Evolutionary conservation across 2,329 filamentous ascomycete genomes (phyloP).

Genomic region (Fusarium hainanense): DNA sequence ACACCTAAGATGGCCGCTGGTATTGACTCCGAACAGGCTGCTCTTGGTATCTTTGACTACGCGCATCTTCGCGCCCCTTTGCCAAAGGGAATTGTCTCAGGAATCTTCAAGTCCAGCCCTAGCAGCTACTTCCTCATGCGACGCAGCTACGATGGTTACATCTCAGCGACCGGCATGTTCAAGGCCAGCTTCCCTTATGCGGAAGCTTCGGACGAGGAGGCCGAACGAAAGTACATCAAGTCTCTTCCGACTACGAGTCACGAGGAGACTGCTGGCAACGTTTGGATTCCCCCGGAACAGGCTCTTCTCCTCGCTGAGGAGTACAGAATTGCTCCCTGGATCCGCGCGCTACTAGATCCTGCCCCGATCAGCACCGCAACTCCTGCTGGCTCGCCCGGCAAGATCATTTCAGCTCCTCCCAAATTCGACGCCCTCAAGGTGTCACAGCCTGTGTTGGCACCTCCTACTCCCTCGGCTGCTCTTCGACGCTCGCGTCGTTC

Average conservation of each 20-base stretch:
- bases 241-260: slow-evolving; percentile 80
- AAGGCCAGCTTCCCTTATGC: slow-evolving; percentile 89
- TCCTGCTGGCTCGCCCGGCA: slow-evolving; percentile 74
- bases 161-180: slow-evolving; percentile 92
- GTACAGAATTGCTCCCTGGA: slow-evolving; percentile 88
- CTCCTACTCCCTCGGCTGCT: slow-evolving; percentile 61
- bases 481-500: slow-evolving; percentile 65
- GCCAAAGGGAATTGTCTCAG: slow-evolving; percentile 89
- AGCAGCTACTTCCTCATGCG: slow-evolving; percentile 98
- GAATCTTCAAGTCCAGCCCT: slow-evolving; percentile 90
- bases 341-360: slow-evolving; percentile 91
- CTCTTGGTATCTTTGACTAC: slow-evolving; percentile 91
- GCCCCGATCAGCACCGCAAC: slow-evolving; percentile 74
- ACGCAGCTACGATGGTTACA: slow-evolving; percentile 84
- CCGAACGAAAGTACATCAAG: slow-evolving; percentile 87
- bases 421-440: slow-evolving; percentile 71
- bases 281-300: slow-evolving; percentile 90
- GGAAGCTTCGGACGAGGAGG: slow-evolving; percentile 75
- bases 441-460: slow-evolving; percentile 57
- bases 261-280: slow-evolving; percentile 95
- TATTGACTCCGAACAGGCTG: slow-evolving; percentile 77
- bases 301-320: slow-evolving; percentile 87
- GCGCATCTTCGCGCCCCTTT: slow-evolving; percentile 93
- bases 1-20: slow-evolving; percentile 81
- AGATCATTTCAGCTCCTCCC: slow-evolving; percentile 83